These are phyloP conservation scores for Conidiobolus coronatus DNA, from an alignment of 371 early-diverging fungal genomes.

Conservation along the genomic window DNA sequence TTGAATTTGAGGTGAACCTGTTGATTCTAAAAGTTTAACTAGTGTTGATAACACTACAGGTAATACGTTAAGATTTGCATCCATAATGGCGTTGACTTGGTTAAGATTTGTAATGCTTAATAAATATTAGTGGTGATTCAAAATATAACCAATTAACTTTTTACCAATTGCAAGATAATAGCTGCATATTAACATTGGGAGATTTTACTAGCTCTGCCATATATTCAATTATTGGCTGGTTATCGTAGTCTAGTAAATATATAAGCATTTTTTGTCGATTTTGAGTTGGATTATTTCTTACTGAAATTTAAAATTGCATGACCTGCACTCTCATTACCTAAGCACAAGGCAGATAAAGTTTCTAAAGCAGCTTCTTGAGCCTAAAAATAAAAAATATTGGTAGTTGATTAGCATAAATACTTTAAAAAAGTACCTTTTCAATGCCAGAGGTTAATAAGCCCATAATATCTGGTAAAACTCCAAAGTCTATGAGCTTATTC, in stretches of 20 bases:
- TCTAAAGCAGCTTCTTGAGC: slow-evolving; percentile 62
- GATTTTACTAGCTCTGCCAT: slow-evolving; percentile 35
- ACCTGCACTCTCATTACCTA: slow-evolving; percentile 31
- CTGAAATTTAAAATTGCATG: slow-evolving; percentile 18
- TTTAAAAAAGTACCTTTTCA: slow-evolving; percentile 12
- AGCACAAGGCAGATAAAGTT: slow-evolving; percentile 39
- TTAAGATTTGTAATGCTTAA: slow-evolving; percentile 40
- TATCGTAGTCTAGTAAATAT: slow-evolving; percentile 9
- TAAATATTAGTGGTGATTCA: not conserved
- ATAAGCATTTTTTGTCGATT: not conserved
- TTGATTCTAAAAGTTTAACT: slow-evolving; percentile 49
- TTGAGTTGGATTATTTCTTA: slow-evolving; percentile 13
- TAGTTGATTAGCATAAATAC: not conserved
- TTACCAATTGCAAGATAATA: slow-evolving; percentile 44
- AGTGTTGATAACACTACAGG: slow-evolving; percentile 43
- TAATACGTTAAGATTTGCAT: slow-evolving; percentile 27
- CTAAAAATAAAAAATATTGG: slow-evolving; percentile 8
- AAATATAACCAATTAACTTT: not conserved
- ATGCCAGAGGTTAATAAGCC: slow-evolving; percentile 27
- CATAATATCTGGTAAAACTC: slow-evolving; percentile 31
- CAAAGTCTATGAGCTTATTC: slow-evolving; percentile 24
- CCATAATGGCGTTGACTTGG: slow-evolving; percentile 29
- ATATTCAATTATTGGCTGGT: slow-evolving; percentile 15
- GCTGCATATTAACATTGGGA: slow-evolving; percentile 32
- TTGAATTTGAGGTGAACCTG: slow-evolving; percentile 21